Conservation (phyloP, 495 filamentous ascomycete genomes). For the Parathielavia appendiculata region DNA sequence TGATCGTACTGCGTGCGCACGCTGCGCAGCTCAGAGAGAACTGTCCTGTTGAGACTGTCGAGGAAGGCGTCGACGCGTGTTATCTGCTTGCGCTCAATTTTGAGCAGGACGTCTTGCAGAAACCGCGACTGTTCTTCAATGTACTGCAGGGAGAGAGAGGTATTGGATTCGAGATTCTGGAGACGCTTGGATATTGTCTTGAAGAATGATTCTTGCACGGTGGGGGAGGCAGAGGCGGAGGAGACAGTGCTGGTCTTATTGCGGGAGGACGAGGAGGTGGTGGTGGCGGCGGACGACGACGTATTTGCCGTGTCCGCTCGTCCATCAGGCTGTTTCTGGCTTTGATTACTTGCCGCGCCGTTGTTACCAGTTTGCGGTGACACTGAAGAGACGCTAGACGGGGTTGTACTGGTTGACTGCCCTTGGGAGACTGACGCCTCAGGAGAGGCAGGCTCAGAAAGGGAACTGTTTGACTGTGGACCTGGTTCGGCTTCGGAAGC, state of each 20-base stretch:
- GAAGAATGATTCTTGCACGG: constrained; percentile 95
- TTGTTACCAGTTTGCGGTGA: constrained; percentile 8
- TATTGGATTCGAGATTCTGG: constrained; percentile 84
- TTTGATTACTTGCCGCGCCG: constrained; percentile 5
- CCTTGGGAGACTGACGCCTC: constrained; percentile 9
- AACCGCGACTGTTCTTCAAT: constrained; percentile 94
- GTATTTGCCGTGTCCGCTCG: constrained; percentile 9
- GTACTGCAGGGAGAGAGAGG: constrained; percentile 87
- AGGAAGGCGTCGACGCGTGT: constrained; percentile 77
- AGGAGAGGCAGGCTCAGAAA: constrained; percentile 8
- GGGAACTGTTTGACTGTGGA: constrained; percentile 3
- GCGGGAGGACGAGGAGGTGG: constrained; percentile 27
- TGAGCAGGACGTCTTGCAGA: constrained; percentile 82
- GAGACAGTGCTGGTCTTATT: constrained; percentile 45
- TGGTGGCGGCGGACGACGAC: constrained; percentile 10
- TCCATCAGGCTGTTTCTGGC: constrained; percentile 14
- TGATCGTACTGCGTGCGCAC: constrained; percentile 88
- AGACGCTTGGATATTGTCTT: constrained; percentile 92
- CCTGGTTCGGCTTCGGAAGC: constrained; percentile 9
- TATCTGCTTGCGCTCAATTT: constrained; percentile 84
- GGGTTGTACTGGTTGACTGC: constrained; percentile 4
- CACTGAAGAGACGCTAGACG: constrained; percentile 7
- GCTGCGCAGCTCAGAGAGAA: constrained; percentile 74
- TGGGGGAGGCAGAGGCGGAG: constrained; percentile 62
- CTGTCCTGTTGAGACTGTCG: constrained; percentile 76